Evolutionary conservation across 73 alveolate species (phyloP), one percentile per base, ranked within the genome.

Genomic region (Uronychia binucleata): DNA sequence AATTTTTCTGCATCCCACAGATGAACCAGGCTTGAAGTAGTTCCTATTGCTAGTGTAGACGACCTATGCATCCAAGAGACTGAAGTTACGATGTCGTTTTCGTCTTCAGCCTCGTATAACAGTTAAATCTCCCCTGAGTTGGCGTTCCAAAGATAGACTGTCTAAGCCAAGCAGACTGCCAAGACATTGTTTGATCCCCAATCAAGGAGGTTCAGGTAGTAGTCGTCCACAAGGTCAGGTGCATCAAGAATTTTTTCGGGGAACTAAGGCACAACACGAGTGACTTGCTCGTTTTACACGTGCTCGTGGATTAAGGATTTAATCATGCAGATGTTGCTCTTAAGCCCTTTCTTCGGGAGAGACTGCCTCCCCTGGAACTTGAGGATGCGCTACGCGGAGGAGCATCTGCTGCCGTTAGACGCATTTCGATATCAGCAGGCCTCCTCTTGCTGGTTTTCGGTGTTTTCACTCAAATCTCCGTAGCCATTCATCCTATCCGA

Each of bases 141-240:
- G 13, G 88, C 91, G 78, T 91, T 86, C 98, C 97, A 94, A 28
- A 94, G 80, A 92, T 96, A 96, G 60, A 95, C 97, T 57, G 91
- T 77, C 81, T 91, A 79, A 32, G 92, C 97, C 46, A 96, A 78
- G 13, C 97, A 97, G 13, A 96, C 98, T 11, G 99, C 99, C 14
- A 96, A 75, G 19, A 96, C 75, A 90, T 96, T 92, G 28, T 86
- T 80, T 35, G 75, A 81, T 0, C 96, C 83, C 99, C 99, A 96
- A 83, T 96, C 99, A 28, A 96, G 89, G 35, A 96, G 87, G 83
- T 96, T 94, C 57, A 96, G 88, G 89, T 96, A 96, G 93, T 91
- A 96, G 87, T 96, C 99, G 86, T 96, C 99, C 57, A 88, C 86
- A 60, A 96, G 80, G 79, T 94, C 86, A 0, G 99, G 99, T 32